Base-by-base conservation (phyloP, 768 basidiomycete species). In the Boletus tomentosulus region DNA sequence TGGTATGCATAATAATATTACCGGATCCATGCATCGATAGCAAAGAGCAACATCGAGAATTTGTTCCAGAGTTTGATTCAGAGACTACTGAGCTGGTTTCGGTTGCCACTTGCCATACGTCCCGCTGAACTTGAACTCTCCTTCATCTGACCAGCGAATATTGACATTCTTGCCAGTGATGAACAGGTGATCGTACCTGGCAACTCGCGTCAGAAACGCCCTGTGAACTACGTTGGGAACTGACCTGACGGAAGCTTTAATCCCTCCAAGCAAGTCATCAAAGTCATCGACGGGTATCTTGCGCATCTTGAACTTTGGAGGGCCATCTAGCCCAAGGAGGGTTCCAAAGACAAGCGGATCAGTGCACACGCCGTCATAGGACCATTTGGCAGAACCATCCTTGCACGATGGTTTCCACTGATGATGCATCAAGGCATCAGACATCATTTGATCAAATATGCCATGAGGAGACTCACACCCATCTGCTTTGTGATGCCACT, bases 71-170 rank as follows among this genome's bases (percentile, higher is more conserved):
- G 22, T 46, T 28, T 6, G 19, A 50, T 11, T n/a, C 48, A 13
- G 27, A 35, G n/a, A 13, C 38, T 16, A 24, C 22, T 31, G 25
- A 28, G 30, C 16, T 15, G 11, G n/a, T 19, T 5, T 6, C 16
- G 44, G 28, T 24, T 27, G 15, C 4, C 25, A 31, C 34, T 50
- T 62, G 31, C 78, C 78, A 56, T 81, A 79, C 10, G 74, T 67
- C 22, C 80, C 79, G 56, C 77, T 82, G 61, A 80, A 76, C 63
- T 82, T 82, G 71, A 83, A 81, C 48, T 80, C 78, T n/a, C 79
- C 78, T 15, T 74, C 69, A 8, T 74, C 75, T 0, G 72, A 70
- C 66, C 77, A 81, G 48, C 71, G 74, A 35, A 81, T 57, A 37
- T 73, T 81, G 48, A 80, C 71, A 35, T 78, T 71, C 16, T 55